Conservation (phyloP, 805 yeast species). For the Candida easanensis region DNA sequence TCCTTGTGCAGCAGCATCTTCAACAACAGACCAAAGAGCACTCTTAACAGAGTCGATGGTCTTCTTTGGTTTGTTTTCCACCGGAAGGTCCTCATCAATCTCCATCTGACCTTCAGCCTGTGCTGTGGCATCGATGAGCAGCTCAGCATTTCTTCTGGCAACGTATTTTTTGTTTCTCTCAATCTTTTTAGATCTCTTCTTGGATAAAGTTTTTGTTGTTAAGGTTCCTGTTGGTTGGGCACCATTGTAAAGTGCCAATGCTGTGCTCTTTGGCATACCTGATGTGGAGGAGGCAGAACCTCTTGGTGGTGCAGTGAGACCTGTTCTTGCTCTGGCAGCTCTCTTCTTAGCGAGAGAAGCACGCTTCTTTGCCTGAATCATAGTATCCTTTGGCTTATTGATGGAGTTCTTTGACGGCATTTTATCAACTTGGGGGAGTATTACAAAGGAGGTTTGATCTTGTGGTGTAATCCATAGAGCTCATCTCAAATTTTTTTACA, state of each 20-base stretch:
- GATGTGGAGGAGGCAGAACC: constrained; percentile 42
- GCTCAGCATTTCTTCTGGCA: constrained; percentile 47
- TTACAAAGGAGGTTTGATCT: not conserved
- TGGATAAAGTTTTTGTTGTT: constrained; percentile 65
- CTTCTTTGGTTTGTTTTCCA: constrained; percentile 13
- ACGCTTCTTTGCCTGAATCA: constrained; percentile 49
- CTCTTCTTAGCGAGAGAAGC: constrained; percentile 52
- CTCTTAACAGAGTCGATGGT: constrained; percentile 52
- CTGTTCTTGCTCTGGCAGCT: constrained; percentile 45
- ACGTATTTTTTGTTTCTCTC: constrained; percentile 76
- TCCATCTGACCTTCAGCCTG: constrained; percentile 51
- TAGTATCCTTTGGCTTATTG: constrained; percentile 71
- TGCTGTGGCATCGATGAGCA: constrained; percentile 47
- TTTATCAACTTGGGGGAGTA: not conserved
- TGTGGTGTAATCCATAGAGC: not conserved
- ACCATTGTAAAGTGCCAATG: constrained; percentile 39
- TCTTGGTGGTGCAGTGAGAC: constrained; percentile 42
- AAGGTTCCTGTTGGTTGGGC: constrained; percentile 24
- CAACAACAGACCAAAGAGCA: constrained; percentile 72
- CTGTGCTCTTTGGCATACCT: constrained; percentile 39
- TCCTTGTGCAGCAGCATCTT: constrained; percentile 48
- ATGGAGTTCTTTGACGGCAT: constrained; percentile 85
- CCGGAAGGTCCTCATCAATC: constrained; percentile 31
- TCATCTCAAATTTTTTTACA: constrained; percentile 11
- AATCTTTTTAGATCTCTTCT: constrained; percentile 74